phyloP scores from a whole-genome alignment of 2,329 filamentous ascomycete species.

The Fusarium nelsonii region DNA sequence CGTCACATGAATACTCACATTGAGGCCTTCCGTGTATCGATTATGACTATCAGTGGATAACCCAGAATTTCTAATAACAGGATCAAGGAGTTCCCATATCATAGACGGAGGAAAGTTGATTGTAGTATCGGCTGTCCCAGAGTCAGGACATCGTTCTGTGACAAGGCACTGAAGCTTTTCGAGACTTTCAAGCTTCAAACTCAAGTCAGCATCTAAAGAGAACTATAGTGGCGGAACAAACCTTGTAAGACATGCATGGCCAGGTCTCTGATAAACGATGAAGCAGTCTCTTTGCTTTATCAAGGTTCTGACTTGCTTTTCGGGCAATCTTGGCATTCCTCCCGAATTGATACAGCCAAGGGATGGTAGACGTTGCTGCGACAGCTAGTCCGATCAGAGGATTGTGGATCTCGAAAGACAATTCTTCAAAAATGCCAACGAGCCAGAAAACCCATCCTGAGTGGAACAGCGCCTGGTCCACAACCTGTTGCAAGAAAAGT shows the following conservation, averaged over 20 bases:
- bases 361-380: constrained; percentile 19
- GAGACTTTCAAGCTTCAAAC: constrained; percentile 3
- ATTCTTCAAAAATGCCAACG: constrained; percentile 17
- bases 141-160: not conserved
- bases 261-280: not conserved
- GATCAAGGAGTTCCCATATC: constrained; percentile 26
- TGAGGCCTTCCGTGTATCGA: not conserved
- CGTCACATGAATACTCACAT: constrained; percentile 22
- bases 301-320: constrained; percentile 3
- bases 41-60: rapidly evolving
- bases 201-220: too few relatives aligned
- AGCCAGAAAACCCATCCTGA: constrained; percentile 27
- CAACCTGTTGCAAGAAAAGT: constrained; percentile 15
- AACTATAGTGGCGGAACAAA: not conserved
- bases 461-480: constrained; percentile 16
- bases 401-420: not conserved
- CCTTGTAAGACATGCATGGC: constrained; percentile 15
- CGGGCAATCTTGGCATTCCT: constrained; percentile 8
- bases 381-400: constrained; percentile 9
- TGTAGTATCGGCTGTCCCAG: not conserved
- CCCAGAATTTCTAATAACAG: not conserved
- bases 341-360: constrained; percentile 17
- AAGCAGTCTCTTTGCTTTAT: constrained; percentile 2
- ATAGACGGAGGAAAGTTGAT: constrained; percentile 17
- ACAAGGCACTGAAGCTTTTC: constrained; percentile 3